A percentile compares a stretch with the other conserved stretches of the same genome.
Evolutionary conservation across 2,329 filamentous ascomycete species (phyloP).

Genomic region (Botrytis deweyae): DNA sequence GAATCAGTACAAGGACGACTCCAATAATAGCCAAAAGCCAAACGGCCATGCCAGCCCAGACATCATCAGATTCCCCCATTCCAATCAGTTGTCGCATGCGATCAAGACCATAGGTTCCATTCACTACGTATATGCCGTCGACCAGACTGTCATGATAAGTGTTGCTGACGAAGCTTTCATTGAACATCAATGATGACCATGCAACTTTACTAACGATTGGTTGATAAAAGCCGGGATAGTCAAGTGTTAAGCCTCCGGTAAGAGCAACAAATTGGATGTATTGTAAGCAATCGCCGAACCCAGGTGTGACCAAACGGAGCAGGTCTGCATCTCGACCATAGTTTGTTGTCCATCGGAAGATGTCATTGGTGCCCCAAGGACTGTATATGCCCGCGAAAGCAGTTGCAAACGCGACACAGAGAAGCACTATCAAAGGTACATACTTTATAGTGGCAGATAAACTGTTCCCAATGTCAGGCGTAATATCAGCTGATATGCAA

Average conservation of each 20-base stretch:
- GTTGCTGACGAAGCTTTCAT: conserved; percentile 78
- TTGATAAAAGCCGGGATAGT: conserved; percentile 93
- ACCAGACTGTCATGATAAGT: conserved; percentile 64
- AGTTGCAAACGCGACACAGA: conserved; percentile 79
- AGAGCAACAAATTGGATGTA: conserved; percentile 93
- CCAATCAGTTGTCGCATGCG: conserved; percentile 78
- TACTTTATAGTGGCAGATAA: conserved; percentile 70
- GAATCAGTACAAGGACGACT: conserved; percentile 65
- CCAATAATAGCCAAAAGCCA: conserved; percentile 81
- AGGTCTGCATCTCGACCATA: conserved; percentile 93
- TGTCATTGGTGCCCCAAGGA: conserved; percentile 87
- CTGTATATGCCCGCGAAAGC: conserved; percentile 83
- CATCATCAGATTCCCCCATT: conserved; percentile 70
- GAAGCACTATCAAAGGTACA: conserved; percentile 73
- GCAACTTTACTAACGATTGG: conserved; percentile 82
- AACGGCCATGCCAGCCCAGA: conserved; percentile 93
- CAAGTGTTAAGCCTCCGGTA: conserved; percentile 80
- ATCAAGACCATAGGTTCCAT: conserved; percentile 77
- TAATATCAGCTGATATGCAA: conserved; percentile 80
- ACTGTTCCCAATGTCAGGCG: conserved; percentile 72
- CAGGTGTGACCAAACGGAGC: conserved; percentile 87
- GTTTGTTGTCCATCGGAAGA: conserved; percentile 97
- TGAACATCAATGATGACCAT: conserved; percentile 93
- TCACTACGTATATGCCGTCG: conserved; percentile 84
- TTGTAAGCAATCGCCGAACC: conserved; percentile 93